phyloP scores from a whole-genome alignment of 805 yeast species.

The Jamesozyma hellenica region DNA sequence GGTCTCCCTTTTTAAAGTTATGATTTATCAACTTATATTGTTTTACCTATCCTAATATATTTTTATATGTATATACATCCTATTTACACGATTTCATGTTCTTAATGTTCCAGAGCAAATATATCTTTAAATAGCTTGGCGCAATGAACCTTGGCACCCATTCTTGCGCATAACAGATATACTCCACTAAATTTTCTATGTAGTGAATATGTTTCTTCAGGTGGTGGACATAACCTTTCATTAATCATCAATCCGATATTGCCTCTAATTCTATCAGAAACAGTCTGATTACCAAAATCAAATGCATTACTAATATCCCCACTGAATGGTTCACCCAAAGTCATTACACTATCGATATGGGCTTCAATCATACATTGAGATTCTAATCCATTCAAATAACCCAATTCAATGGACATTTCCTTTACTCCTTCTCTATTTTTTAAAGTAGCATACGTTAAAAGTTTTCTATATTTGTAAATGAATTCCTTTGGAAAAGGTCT shows the following conservation, averaged over 20 bases:
- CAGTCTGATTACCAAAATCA: conserved; percentile 77
- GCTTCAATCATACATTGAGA: conserved; percentile 81
- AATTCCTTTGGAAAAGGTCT: conserved; percentile 65
- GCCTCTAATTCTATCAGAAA: conserved; percentile 83
- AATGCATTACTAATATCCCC: conserved; percentile 37
- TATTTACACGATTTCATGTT: no score
- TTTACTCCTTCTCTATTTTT: conserved; percentile 58
- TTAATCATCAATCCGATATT: conserved; percentile 83
- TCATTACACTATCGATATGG: conserved; percentile 82
- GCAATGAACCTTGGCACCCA: conserved; percentile 77
- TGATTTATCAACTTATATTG: no score
- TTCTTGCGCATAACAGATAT: conserved; percentile 75
- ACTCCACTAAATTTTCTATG: conserved; percentile 95
- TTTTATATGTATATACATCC: no score
- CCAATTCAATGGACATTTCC: conserved; percentile 58
- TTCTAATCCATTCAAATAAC: conserved; percentile 88
- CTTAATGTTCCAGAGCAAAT: conserved; percentile 38
- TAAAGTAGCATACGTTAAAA: conserved; percentile 64
- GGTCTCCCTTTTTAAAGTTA: no score
- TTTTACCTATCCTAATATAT: no score
- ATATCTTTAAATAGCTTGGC: conserved; percentile 65
- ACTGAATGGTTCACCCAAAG: conserved; percentile 86
- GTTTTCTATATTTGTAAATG: conserved; percentile 53
- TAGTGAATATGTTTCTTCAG: conserved; percentile 94
- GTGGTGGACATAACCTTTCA: conserved; percentile 92